Base-by-base conservation (phyloP, 352 stramenopile species). In the Globisporangium rhizosaccharum region DNA sequence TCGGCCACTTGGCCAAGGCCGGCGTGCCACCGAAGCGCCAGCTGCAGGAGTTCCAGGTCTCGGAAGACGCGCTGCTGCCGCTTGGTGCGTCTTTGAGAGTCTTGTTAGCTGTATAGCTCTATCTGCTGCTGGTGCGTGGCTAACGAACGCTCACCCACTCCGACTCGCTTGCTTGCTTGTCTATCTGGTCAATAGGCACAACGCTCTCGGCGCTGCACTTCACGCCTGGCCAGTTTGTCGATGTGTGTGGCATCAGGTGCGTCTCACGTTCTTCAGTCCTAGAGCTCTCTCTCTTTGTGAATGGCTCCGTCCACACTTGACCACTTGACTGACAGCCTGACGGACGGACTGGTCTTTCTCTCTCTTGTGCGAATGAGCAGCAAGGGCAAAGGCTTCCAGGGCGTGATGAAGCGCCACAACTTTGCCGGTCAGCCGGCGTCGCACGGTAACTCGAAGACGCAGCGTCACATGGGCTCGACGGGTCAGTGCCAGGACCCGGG, bases 351-450 rank as follows among this genome's bases (percentile, higher is more conserved):
- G 23, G 23, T 23, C 23, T 23, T 0, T 23, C 23, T 23, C 33
- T 25, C 5, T 48, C 3, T 17, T 39, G n/a, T 51, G 11, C 28
- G 51, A 30, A 1, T 1, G 17, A 49, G 10, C 44, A 75, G 80
- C 75, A 96, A 94, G 69, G 86, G 84, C 59, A 95, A 95, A 61
- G 86, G 84, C 50, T 96, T 96, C 69, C 84, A 92, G 70, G 97
- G 98, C 51, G 96, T 97, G 51, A 99, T 99, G 96, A 99, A 99
- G 79, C 85, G 92, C 53, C 96, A 98, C 79, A 95, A 95, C 56
- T 99, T 99, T 70, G 77, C 74, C 46, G 98, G 98, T 57, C 94
- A 98, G 75, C 87, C 87, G 12, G 97, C 97, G 11, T 97, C 92
- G 59, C 98, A 99, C 82, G 98, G 98, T 88, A 98, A 97, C 56